phyloP scores from a whole-genome alignment of 192 early-diverging fungal species.

The Coemansia sp. region DNA sequence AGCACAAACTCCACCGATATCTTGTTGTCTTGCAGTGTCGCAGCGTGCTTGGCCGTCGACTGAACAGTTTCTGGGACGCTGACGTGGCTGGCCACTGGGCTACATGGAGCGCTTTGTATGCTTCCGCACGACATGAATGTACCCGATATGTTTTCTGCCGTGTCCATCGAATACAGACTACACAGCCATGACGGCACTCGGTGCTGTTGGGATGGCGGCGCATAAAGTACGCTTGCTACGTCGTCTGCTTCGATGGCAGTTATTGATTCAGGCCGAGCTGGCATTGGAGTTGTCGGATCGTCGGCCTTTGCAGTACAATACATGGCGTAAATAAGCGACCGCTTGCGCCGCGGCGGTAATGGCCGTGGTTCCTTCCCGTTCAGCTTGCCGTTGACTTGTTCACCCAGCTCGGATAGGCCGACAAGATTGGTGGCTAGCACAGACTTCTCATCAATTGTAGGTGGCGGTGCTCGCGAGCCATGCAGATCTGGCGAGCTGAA shows the following conservation, averaged over 20 bases:
- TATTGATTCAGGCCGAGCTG: neutral
- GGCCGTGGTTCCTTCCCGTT: neutral
- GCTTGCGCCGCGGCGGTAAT: constrained; percentile 40
- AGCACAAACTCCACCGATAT: constrained; percentile 23
- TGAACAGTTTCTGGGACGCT: neutral
- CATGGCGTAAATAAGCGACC: constrained; percentile 54
- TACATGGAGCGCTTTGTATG: constrained; percentile 12
- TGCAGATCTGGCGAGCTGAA: constrained; percentile 9
- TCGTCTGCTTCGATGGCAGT: neutral
- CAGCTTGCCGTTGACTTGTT: neutral
- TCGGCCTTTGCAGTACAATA: constrained; percentile 42
- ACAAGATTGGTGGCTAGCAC: neutral
- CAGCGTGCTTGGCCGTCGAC: neutral
- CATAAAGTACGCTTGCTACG: neutral
- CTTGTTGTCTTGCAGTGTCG: neutral
- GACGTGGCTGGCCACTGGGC: neutral
- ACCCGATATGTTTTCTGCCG: constrained; percentile 16
- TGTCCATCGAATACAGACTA: constrained; percentile 3
- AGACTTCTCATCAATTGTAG: neutral
- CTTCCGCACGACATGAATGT: constrained; percentile 41
- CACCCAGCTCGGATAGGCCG: neutral
- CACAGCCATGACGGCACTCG: constrained; percentile 6
- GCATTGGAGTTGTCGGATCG: neutral
- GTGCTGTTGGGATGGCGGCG: neutral
- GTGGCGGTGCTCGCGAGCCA: neutral